Base-by-base conservation (phyloP, 768 basidiomycete genomes). In the Rhodotorula babjevae region DNA sequence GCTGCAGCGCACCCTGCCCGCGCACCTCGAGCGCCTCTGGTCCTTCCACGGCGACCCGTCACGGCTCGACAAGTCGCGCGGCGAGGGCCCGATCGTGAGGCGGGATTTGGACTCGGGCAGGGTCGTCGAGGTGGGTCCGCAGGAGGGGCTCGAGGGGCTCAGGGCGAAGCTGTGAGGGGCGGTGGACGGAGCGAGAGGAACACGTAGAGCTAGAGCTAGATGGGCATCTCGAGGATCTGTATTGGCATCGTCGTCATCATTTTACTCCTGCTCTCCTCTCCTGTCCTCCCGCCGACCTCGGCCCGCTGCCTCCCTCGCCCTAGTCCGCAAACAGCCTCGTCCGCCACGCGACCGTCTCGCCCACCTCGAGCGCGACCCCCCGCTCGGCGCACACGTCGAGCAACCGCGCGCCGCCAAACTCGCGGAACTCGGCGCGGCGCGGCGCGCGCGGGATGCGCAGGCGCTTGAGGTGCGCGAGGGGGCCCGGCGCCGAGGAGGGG, bases 1-100 rank as follows among this genome's bases (percentile, higher is more conserved):
- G 1, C 84, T 95, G 42, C 84, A 92, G 79, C 85, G 86, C 2
- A 87, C 82, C 46, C 82, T 93, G 8, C 83, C 86, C 1, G 79
- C 85, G 3, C 81, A 81, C 0, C 81, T 89, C 29, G 82, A 82
- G 6, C 78, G 81, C 47, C 88, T 87, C 78, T 94, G 95, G 80
- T 84, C 89, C 0, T 81, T 89, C 63, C 15, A 56, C 29, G 71
- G 71, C 40, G 71, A 72, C 59, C 21, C 9, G 42, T 27, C 44
- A 16, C 62, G 71, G 33, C 55, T 72, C 23, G 71, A 72, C 67
- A 72, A 72, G 67, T 55, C 49, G 12, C 40, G 71, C 9, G 71
- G 71, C 8, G 71, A 72, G 47, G 71, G 71, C 1, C 67, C 63
- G 58, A 68, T 72, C 63, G 58, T 72, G 15, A 27, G 71, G 15